phyloP scores from a whole-genome alignment of 164 flowering plant species.

The Liquidambar formosana region DNA sequence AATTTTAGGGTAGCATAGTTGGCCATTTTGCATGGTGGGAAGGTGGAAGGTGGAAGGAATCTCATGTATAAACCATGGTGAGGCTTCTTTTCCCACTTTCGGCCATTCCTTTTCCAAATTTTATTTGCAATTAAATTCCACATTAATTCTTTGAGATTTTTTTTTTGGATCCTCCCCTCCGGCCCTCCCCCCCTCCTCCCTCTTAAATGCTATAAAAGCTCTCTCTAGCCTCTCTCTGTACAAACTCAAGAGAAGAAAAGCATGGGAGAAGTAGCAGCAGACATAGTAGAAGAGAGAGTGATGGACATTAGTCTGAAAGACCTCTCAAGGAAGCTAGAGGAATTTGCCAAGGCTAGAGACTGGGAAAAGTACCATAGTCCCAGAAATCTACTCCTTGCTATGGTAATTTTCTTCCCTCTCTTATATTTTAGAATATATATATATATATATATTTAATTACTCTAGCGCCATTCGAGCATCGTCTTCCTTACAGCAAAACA shows the following conservation, averaged over 20 bases:
- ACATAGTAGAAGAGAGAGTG: constrained; percentile 13
- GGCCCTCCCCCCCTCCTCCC: background rate
- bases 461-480: no score
- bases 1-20: constrained; percentile 12
- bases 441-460: no score
- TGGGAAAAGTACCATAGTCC: constrained; percentile 77
- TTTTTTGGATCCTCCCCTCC: no score
- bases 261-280: constrained; percentile 25
- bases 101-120: background rate
- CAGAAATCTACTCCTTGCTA: constrained; percentile 71
- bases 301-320: constrained; percentile 51
- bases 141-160: background rate
- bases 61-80: constrained; percentile 18
- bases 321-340: constrained; percentile 54
- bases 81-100: constrained; percentile 4
- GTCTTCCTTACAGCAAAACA: no score
- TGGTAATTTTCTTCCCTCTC: constrained; percentile 37
- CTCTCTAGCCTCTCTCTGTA: background rate
- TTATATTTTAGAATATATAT: no score
- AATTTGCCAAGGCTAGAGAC: constrained; percentile 63
- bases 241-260: background rate
- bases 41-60: constrained; percentile 21
- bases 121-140: background rate
- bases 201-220: constrained; percentile 9
- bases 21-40: constrained; percentile 33